Evolutionary conservation across 305 asterid genomes (phyloP).

Genomic region (Nicotiana rustica): DNA sequence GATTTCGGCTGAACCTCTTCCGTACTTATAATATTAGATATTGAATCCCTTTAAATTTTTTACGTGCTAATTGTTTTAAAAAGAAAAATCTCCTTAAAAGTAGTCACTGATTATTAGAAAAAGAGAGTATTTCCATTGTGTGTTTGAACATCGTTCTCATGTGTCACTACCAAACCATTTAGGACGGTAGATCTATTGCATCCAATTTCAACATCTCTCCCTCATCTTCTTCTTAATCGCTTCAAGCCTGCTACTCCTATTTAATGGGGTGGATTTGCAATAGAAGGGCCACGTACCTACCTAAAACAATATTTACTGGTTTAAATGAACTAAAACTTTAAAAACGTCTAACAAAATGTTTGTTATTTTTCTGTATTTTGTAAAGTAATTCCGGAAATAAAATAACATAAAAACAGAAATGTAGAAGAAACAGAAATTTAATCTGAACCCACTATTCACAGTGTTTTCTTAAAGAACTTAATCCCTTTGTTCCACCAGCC

Average conservation of each 20-base stretch:
- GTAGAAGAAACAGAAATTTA: too few relatives aligned
- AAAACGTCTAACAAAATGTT: background rate
- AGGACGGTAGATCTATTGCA: background rate
- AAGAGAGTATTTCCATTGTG: background rate
- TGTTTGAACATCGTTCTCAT: background rate
- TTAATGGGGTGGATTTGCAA: background rate
- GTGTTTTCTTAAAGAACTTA: too few relatives aligned
- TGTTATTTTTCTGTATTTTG: too few relatives aligned
- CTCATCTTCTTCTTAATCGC: background rate
- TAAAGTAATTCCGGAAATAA: too few relatives aligned
- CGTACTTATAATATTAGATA: too few relatives aligned
- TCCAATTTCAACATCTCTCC: background rate
- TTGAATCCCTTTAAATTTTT: too few relatives aligned
- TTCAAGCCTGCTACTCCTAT: background rate
- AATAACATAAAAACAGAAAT: too few relatives aligned
- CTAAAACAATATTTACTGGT: background rate
- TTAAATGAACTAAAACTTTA: background rate
- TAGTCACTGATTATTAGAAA: conserved; percentile 28
- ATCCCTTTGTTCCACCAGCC: too few relatives aligned
- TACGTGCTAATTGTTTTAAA: too few relatives aligned
- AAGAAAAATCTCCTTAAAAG: background rate
- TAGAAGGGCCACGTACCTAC: background rate
- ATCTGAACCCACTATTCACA: too few relatives aligned
- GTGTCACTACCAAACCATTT: background rate
- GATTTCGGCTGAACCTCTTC: too few relatives aligned